A percentile compares a stretch with the other conserved stretches of the same genome.
phyloP scores from a whole-genome alignment of 2,329 filamentous ascomycete species.

The Cladophialophora psammophila region DNA sequence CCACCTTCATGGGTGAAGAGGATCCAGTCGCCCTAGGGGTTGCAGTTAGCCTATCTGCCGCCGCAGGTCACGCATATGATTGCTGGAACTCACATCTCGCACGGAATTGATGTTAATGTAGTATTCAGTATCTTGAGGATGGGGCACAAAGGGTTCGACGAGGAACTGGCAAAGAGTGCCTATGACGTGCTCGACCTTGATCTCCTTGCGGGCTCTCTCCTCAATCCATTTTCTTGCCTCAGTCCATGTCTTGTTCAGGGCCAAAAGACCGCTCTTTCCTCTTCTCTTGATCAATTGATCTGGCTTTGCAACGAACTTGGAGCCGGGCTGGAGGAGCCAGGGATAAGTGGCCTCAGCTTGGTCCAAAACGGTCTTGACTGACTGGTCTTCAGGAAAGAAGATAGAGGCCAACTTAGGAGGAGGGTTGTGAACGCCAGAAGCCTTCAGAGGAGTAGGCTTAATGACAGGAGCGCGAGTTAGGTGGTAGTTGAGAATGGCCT shows the following conservation, averaged over 20 bases:
- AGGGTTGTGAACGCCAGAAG: conserved; percentile 86
- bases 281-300: conserved; percentile 99
- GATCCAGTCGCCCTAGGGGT: conserved; percentile 90
- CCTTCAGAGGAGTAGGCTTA: conserved; percentile 93
- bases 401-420: conserved; percentile 89
- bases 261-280: conserved; percentile 96
- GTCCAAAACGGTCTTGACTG: conserved; percentile 83
- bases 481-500: conserved; percentile 99
- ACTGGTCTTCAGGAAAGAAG: conserved; percentile 88
- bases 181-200: conserved; percentile 89
- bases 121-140: conserved; percentile 95
- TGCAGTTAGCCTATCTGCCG: conserved; percentile 27
- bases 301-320: conserved; percentile 98
- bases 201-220: conserved; percentile 86
- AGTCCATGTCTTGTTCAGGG: conserved; percentile 95
- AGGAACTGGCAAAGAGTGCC: conserved; percentile 94
- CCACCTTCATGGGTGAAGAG: conserved; percentile 99
- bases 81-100: conserved; percentile 81
- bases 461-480: conserved; percentile 96
- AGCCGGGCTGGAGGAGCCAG: conserved; percentile 82
- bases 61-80: conserved; percentile 2
- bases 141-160: conserved; percentile 97
- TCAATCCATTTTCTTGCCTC: conserved; percentile 95
- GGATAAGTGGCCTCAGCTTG: conserved; percentile 97
- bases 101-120: conserved; percentile 99